Base-by-base conservation (phyloP, 768 basidiomycete genomes). In the Lepiota brunneoincarnata region DNA sequence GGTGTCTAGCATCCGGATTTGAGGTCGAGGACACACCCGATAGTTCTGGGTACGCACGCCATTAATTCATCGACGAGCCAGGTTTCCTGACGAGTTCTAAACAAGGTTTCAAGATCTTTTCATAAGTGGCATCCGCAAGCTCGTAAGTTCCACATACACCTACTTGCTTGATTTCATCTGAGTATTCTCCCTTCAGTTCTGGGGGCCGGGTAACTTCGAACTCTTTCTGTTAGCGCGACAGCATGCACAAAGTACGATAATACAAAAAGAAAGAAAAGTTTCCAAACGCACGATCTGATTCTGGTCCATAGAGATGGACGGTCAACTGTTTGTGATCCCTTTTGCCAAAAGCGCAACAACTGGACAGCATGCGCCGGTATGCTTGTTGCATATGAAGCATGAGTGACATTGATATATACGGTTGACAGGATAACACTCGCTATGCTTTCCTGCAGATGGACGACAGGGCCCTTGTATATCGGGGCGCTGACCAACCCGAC, bases 391-490 rank as follows among this genome's bases (percentile, higher is more conserved):
- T 31, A n/a, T 23, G 5, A 26, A 31, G 14, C 23, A n/a, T 34
- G 18, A 14, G 40, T 21, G 37, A 49, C 11, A 24, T 15, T 46
- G 4, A 56, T 21, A 56, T 39, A 38, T 35, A 31, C 1, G 24
- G 3, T 41, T 37, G 37, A 39, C 41, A 94, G 93, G 95, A 98
- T 65, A 98, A 97, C 65, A 93, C 94, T 6, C 86, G 91, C 59
- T 96, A 96, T 64, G 95, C 93, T 1, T 96, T 96, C 71, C 76
- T 98, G 37, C 93, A 96, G 70, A 84, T 95, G 83, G 94, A 98
- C 63, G 96, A 98, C 62, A 84, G 93, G 38, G 89, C 91, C 2
- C 78, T 97, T 0, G 85, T 98, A 14, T 99, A 98, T 68, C 82
- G 96, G 51, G 95, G 96, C 12, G 93, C 95, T 24, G 96, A 98